phyloP scores from a whole-genome alignment of 768 basidiomycete species.

The Phlegmacium glaucopus region DNA sequence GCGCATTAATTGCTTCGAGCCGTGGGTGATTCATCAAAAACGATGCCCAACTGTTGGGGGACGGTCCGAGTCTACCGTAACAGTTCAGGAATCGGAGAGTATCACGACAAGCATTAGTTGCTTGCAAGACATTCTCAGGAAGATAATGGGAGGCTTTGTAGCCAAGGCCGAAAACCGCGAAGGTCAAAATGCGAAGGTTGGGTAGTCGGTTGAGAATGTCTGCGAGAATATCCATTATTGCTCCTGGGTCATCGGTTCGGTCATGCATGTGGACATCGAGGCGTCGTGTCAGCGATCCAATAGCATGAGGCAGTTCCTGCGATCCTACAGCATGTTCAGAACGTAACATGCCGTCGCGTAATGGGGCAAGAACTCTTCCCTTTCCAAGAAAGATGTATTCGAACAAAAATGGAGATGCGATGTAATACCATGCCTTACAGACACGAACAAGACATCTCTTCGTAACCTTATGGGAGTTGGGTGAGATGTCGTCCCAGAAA shows the following conservation, averaged over 20 bases:
- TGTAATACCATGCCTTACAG: slow-evolving; percentile 18
- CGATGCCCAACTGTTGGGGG: slow-evolving; percentile 4
- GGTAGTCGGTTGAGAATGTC: slow-evolving; percentile 11
- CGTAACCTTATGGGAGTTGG: slow-evolving; percentile 15
- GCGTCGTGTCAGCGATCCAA: slow-evolving; percentile 22
- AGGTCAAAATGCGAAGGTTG: slow-evolving; percentile 18
- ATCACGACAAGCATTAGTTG: slow-evolving; percentile 2
- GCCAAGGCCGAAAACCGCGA: slow-evolving; percentile 9
- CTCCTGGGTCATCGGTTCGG: not conserved
- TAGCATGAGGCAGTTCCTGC: not conserved
- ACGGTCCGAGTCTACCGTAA: slow-evolving; percentile 1
- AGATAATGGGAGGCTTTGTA: not conserved
- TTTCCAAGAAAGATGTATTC: slow-evolving; percentile 17
- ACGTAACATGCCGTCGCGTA: slow-evolving; percentile 5
- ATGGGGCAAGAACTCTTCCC: slow-evolving; percentile 6
- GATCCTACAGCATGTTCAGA: not conserved
- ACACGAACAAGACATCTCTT: slow-evolving; percentile 16
- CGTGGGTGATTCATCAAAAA: slow-evolving; percentile 12
- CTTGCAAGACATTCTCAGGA: slow-evolving; percentile 2
- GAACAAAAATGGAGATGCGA: slow-evolving; percentile 18
- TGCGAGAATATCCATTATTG: slow-evolving; percentile 4
- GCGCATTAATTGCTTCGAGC: slow-evolving; percentile 11
- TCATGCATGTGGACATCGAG: slow-evolving; percentile 18
- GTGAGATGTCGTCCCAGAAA: not conserved
- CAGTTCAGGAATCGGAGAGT: slow-evolving; percentile 16